Base-by-base conservation (phyloP, 225 moss, liverwort and hornwort genomes). In the Thuidium tamariscinum region DNA sequence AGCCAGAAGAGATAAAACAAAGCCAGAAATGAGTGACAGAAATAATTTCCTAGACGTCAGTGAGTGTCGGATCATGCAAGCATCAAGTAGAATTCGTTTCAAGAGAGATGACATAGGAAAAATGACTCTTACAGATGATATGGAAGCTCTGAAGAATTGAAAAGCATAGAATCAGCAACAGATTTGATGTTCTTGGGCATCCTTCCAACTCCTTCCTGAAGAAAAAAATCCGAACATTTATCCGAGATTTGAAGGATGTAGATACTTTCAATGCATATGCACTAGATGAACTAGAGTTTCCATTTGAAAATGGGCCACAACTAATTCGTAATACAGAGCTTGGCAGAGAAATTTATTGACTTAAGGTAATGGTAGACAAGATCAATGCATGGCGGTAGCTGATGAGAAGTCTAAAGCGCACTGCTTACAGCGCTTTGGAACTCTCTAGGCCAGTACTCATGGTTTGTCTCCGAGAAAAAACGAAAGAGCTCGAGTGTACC, bases 401-500 rank as follows among this genome's bases (percentile, higher is more conserved):
- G 16, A n/a, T 68, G 51, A 75, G 74, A 69, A 82, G 57, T 74
- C 48, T 67, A 52, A 81, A 80, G 44, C 76, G 48, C 72, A 79
- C 74, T 74, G 75, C 89, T 60, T 87, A 98, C 98, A 89, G 90
- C 89, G 64, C 81, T 90, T 88, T 92, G 91, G 77, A 90, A 90
- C 84, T 93, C 91, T 84, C 92, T 94, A 79, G 95, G 83, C 96
- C 97, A 95, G 86, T 93, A 96, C 81, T 99, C 98, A 80, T 99
- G 97, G 89, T 94, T 96, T 22, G 98, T 99, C 90, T 97, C 98
- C 42, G 97, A 95, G 87, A 99, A 99, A 87, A 99, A 99, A 82
- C 96, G 96, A 85, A 99, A 99, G 77, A 96, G 97, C 91, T 99
- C 98, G 36, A 99, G 89, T 52, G 98, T 96, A 61, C 98, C 97